These are phyloP conservation scores for Polyplosphaeria fusca DNA, from an alignment of 495 filamentous ascomycete species.

Conservation along the genomic window DNA sequence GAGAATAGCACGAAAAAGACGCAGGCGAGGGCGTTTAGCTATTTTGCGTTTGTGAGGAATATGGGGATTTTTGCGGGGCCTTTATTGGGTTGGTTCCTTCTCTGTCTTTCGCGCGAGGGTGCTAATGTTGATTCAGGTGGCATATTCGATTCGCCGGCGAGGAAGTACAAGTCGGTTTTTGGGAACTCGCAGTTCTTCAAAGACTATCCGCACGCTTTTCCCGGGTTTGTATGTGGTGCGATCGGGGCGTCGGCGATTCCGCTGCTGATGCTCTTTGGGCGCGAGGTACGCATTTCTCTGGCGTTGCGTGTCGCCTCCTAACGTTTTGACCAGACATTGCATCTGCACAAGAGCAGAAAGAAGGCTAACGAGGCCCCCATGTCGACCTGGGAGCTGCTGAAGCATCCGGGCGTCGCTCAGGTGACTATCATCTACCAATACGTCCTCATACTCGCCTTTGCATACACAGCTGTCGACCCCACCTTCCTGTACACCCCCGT, in stretches of 20 bases:
- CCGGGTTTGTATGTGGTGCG: conserved; percentile 52
- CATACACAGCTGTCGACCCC: conserved; percentile 61
- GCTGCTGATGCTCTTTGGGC: conserved; percentile 48
- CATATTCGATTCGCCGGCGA: conserved; percentile 57
- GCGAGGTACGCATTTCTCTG: conserved; percentile 49
- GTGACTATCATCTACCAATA: conserved; percentile 62
- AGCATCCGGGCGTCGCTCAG: conserved; percentile 56
- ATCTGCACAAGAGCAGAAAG: conserved; percentile 33
- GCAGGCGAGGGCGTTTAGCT: conserved; percentile 67
- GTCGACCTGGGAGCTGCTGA: conserved; percentile 55
- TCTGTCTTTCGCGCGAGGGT: background rate
- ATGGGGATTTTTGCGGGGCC: conserved; percentile 68
- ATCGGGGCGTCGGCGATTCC: conserved; percentile 52
- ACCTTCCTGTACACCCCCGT: conserved; percentile 61
- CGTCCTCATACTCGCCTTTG: conserved; percentile 59
- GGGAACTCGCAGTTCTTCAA: conserved; percentile 54
- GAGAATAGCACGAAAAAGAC: conserved; percentile 64
- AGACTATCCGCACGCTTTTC: conserved; percentile 62
- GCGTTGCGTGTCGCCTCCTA: background rate
- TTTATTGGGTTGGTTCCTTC: conserved; percentile 47
- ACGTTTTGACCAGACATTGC: conserved; percentile 32
- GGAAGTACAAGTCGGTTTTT: conserved; percentile 56
- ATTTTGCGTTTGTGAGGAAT: conserved; percentile 67
- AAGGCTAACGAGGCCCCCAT: conserved; percentile 33
- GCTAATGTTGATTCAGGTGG: conserved; percentile 44